Percentiles rank a stretch among this genome's conserved stretches.
phyloP scores from a whole-genome alignment of 129 eudicot genomes.

The Chrysanthemum makinoi region DNA sequence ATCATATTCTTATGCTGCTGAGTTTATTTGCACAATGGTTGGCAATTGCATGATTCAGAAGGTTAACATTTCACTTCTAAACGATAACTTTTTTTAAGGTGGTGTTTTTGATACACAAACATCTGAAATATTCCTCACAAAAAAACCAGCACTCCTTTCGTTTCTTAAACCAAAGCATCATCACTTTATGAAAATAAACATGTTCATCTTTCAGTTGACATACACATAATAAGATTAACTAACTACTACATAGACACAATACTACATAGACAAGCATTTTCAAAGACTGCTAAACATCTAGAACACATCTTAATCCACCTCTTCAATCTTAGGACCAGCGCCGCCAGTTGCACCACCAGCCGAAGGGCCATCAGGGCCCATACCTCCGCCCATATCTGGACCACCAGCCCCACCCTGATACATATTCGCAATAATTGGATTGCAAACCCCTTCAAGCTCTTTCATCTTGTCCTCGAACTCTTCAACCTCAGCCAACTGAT shows the following conservation, averaged over 20 bases:
- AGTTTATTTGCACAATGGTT: no score
- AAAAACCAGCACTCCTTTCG: no score
- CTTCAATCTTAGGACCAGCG: slow-evolving; percentile 53
- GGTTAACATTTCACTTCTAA: no score
- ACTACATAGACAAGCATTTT: not conserved
- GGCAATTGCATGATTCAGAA: no score
- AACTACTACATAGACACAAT: not conserved
- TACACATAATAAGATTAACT: no score
- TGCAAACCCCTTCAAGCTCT: slow-evolving; percentile 48
- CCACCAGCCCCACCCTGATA: slow-evolving; percentile 49
- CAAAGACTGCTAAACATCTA: not conserved
- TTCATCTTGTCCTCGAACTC: slow-evolving; percentile 63
- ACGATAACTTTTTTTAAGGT: no score
- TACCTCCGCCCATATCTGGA: slow-evolving; percentile 39
- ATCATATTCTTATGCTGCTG: no score
- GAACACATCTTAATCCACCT: slow-evolving; percentile 35
- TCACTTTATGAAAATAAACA: no score
- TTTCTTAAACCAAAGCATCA: no score
- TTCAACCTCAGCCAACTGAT: slow-evolving; percentile 50
- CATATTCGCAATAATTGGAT: slow-evolving; percentile 58
- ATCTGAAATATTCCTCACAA: no score
- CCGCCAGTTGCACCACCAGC: slow-evolving; percentile 35
- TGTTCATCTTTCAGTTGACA: no score
- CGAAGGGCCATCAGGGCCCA: slow-evolving; percentile 47
- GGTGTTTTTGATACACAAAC: no score